These are phyloP conservation scores for Chlamydomonas sp. DNA, from an alignment of 139 green algal species.

Conservation along the genomic window DNA sequence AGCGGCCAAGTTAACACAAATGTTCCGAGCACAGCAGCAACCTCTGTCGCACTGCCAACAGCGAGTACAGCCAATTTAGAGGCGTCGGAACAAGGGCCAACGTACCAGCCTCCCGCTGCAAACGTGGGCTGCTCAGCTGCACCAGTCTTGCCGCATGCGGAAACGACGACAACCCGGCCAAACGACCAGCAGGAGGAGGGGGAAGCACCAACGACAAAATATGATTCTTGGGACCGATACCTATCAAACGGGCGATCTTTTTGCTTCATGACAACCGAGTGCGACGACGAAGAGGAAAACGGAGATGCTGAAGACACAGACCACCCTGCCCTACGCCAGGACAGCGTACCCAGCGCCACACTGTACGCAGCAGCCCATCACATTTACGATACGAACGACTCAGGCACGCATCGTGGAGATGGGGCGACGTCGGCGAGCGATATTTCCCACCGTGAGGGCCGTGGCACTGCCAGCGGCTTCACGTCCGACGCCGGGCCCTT, in stretches of 20 bases:
- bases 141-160: too few relatives aligned
- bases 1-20: too few relatives aligned
- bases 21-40: too few relatives aligned
- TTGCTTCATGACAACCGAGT: conserved; percentile 4
- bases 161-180: too few relatives aligned
- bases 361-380: neutral
- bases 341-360: neutral
- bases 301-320: neutral
- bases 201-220: neutral
- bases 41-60: too few relatives aligned
- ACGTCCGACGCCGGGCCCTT: conserved; percentile 2
- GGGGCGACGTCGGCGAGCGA: neutral
- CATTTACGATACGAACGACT: neutral
- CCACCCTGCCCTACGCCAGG: too few relatives aligned
- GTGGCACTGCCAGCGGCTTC: neutral
- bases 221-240: conserved; percentile 20
- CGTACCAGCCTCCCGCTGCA: too few relatives aligned
- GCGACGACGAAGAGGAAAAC: neutral
- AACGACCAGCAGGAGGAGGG: too few relatives aligned
- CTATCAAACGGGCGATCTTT: neutral
- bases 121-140: too few relatives aligned
- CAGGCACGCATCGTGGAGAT: neutral
- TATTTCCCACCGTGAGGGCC: neutral
- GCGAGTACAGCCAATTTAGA: too few relatives aligned
- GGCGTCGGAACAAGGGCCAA: too few relatives aligned